Evolutionary conservation across 192 early-diverging fungal genomes (phyloP).

Genomic region (Powellomyces hirtus): DNA sequence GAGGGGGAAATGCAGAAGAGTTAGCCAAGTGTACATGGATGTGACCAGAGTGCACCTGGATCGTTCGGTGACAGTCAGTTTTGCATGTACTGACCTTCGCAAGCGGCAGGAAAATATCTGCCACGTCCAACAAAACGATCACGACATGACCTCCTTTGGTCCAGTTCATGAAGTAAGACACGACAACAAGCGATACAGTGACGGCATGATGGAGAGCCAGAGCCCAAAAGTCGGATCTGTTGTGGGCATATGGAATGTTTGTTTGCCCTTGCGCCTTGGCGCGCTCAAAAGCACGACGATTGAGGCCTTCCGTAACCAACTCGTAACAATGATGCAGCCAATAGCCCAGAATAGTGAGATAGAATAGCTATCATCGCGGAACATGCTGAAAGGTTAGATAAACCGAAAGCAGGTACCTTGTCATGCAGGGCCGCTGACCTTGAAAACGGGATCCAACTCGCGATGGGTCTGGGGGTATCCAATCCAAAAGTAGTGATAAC

Average conservation of each 20-base stretch:
- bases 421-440: constrained; percentile 32
- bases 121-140: constrained; percentile 73
- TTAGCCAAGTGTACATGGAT: no score
- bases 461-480: constrained; percentile 22
- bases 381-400: no score
- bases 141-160: constrained; percentile 79
- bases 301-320: constrained; percentile 1
- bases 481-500: constrained; percentile 32
- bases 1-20: not conserved
- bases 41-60: no score
- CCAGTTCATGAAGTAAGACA: constrained; percentile 66
- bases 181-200: constrained; percentile 63
- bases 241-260: not conserved
- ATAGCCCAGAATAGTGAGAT: constrained; percentile 17
- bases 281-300: constrained; percentile 2
- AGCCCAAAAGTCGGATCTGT: constrained; percentile 11
- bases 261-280: constrained; percentile 1
- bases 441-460: constrained; percentile 30
- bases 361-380: constrained; percentile 12
- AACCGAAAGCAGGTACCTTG: no score
- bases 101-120: constrained; percentile 71
- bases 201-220: constrained; percentile 67
- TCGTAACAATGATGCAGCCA: constrained; percentile 15
- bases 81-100: constrained; percentile 78
- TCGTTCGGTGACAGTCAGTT: no score